Percentiles rank a stretch among this genome's conserved stretches.
Conservation (phyloP, 148 eudicot genomes). For the Fagopyrum tataricum region DNA sequence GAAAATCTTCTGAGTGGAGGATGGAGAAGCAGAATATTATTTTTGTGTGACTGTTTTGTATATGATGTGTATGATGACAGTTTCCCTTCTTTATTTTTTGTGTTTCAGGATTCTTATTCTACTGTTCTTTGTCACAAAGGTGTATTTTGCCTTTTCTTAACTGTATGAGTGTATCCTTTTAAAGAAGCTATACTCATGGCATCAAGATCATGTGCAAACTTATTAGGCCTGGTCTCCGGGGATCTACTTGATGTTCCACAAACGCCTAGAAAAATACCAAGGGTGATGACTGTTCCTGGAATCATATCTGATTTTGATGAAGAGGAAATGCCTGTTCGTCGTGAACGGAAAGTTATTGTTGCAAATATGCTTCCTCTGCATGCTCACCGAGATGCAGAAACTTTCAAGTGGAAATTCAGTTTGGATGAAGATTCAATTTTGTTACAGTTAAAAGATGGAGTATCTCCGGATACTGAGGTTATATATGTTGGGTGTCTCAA, state of each 20-base stretch:
- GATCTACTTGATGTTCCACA: constrained; percentile 18
- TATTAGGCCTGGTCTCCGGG: constrained; percentile 32
- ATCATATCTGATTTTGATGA: constrained; percentile 30
- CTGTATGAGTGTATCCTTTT: constrained; percentile 2
- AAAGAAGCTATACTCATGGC: constrained; percentile 22
- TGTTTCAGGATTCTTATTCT: constrained; percentile 7
- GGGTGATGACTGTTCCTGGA: constrained; percentile 11
- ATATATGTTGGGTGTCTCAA: constrained; percentile 65
- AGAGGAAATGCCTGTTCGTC: constrained; percentile 21
- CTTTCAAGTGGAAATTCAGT: constrained; percentile 50
- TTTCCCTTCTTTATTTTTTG: not conserved
- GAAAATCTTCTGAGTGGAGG: not conserved
- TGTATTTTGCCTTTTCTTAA: not conserved
- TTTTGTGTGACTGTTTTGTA: not conserved
- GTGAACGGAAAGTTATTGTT: constrained; percentile 54
- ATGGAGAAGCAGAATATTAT: not conserved
- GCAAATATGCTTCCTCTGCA: constrained; percentile 59
- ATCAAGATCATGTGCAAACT: constrained; percentile 27
- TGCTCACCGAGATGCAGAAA: constrained; percentile 41
- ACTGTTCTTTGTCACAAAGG: not conserved
- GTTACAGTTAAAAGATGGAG: constrained; percentile 54
- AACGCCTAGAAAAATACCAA: not conserved
- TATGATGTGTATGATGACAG: not conserved
- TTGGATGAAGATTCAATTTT: constrained; percentile 54
- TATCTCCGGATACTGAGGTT: constrained; percentile 49